Percentiles rank a stretch among this genome's conserved stretches.
phyloP scores from a whole-genome alignment of 1,284 basidiomycete genomes.

The Ustilago hordei region DNA sequence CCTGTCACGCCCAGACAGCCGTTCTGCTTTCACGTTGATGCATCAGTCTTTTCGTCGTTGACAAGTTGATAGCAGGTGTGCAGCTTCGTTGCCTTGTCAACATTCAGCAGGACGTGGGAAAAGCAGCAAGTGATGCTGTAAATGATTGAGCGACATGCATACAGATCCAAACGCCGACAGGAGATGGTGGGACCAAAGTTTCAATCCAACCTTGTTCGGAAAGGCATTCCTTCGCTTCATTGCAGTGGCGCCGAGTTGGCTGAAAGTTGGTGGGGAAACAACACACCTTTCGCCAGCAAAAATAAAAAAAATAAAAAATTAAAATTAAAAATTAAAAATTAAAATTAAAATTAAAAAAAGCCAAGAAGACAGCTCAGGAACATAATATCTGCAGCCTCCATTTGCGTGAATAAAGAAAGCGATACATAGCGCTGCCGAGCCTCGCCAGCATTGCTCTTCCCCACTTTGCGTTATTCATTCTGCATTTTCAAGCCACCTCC shows the following conservation, averaged over 20 bases:
- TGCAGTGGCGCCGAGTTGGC: not conserved
- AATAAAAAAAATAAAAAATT: too few relatives aligned
- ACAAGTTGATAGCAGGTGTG: not conserved
- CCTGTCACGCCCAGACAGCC: not conserved
- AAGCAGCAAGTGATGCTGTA: not conserved
- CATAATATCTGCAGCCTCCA: not conserved
- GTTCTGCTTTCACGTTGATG: not conserved
- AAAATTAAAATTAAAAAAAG: too few relatives aligned
- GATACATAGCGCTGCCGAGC: constrained; percentile 1
- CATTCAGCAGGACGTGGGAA: not conserved
- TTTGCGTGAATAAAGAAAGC: not conserved
- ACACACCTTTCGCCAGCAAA: not conserved
- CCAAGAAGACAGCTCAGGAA: not conserved
- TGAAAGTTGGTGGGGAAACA: not conserved
- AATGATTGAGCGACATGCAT: not conserved
- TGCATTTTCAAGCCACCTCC: not conserved
- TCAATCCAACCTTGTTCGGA: constrained; percentile 3
- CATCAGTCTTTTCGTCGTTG: not conserved
- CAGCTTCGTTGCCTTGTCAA: not conserved
- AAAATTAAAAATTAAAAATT: too few relatives aligned
- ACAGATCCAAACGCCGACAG: not conserved
- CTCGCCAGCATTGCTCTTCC: not conserved
- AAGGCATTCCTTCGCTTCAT: not conserved
- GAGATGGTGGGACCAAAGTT: not conserved
- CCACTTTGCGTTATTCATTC: not conserved